A percentile compares a stretch with the other conserved stretches of the same genome.
phyloP scores from a whole-genome alignment of 768 basidiomycete species.

The Leccinum longicurvipes region DNA sequence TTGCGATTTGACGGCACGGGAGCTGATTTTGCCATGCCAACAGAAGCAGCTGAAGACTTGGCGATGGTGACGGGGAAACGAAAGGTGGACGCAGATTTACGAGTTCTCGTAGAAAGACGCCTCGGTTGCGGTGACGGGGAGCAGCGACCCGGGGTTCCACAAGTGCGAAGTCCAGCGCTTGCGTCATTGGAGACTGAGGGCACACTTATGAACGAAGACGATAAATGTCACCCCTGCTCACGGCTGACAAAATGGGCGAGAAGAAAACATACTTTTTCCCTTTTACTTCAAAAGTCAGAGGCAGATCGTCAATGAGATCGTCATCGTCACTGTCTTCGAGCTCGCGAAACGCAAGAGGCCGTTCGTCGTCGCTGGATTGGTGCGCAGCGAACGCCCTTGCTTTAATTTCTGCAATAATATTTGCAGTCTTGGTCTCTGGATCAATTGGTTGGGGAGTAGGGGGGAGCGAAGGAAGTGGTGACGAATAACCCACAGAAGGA shows the following conservation, averaged over 20 bases:
- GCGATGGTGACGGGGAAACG: slow-evolving; percentile 12
- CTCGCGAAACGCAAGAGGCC: slow-evolving; percentile 36
- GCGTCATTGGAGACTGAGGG: slow-evolving; percentile 9
- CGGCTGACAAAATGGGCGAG: background rate
- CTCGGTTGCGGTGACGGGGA: slow-evolving; percentile 7
- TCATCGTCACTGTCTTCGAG: slow-evolving; percentile 55
- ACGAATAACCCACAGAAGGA: slow-evolving; percentile 16
- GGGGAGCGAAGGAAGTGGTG: slow-evolving; percentile 24
- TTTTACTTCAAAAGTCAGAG: slow-evolving; percentile 5
- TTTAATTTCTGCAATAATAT: slow-evolving; percentile 63
- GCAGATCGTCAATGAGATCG: slow-evolving; percentile 30
- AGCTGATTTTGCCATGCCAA: background rate
- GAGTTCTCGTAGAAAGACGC: slow-evolving; percentile 20
- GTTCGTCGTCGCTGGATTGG: slow-evolving; percentile 44
- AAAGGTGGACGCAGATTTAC: slow-evolving; percentile 11
- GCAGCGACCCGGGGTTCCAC: background rate
- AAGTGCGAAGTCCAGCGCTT: background rate
- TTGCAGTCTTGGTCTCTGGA: slow-evolving; percentile 44
- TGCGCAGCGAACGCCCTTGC: slow-evolving; percentile 51
- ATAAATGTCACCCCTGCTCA: slow-evolving; percentile 5
- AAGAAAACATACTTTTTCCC: slow-evolving; percentile 10
- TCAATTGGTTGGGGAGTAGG: slow-evolving; percentile 33
- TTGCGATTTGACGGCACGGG: slow-evolving; percentile 11
- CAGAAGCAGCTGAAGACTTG: slow-evolving; percentile 4
- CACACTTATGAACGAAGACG: slow-evolving; percentile 23